Conservation (phyloP, 345 rosid genomes). For the Gossypium herbaceum region DNA sequence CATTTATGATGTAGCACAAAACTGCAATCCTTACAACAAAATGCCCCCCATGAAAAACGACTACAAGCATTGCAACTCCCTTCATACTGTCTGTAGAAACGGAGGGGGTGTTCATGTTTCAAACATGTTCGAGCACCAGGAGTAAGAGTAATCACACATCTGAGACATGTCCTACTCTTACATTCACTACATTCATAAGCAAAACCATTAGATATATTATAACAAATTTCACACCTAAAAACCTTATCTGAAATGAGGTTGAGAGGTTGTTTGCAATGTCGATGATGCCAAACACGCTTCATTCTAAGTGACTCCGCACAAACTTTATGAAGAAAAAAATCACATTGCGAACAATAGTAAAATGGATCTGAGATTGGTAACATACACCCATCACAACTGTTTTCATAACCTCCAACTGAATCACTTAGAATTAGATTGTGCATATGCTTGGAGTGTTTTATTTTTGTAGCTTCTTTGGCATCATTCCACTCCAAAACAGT, state of each 20-base stretch:
- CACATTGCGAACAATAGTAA: not conserved
- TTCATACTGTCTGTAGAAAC: not conserved
- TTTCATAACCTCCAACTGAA: not conserved
- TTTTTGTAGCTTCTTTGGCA: too few species aligned
- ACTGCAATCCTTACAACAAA: not conserved
- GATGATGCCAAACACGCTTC: not conserved
- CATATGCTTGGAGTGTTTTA: not conserved
- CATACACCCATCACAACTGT: not conserved
- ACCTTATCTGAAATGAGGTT: not conserved
- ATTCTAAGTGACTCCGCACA: not conserved
- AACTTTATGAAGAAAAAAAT: not conserved
- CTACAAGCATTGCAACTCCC: not conserved
- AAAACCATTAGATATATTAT: not conserved
- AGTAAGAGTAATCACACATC: not conserved
- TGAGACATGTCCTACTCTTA: not conserved
- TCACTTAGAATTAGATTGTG: not conserved
- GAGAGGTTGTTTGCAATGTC: not conserved
- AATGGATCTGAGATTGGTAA: not conserved
- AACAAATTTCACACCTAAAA: not conserved
- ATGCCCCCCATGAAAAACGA: fast-evolving
- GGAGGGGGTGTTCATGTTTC: not conserved
- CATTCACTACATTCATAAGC: not conserved
- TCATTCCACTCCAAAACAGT: too few species aligned
- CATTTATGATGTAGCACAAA: not conserved
- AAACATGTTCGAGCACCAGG: not conserved